Conservation (phyloP, 345 rosid genomes). For the Pseudoturritis turrita region DNA sequence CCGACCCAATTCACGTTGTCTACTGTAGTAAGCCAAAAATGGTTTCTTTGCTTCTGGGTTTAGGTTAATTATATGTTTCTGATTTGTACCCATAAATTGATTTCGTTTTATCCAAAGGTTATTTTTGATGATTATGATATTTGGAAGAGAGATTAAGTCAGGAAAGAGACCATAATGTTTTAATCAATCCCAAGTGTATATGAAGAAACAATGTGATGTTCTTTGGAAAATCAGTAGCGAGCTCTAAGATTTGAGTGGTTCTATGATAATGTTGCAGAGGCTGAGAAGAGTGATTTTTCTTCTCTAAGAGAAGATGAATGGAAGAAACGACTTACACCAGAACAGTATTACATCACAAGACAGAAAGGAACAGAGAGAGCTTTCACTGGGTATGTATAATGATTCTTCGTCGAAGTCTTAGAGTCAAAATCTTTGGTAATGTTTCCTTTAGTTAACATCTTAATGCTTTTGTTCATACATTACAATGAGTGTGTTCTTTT, state of each 20-base stretch:
- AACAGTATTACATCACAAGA: constrained; percentile 73
- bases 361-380: constrained; percentile 94
- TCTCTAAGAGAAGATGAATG: constrained; percentile 58
- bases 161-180: not conserved
- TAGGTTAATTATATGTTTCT: too few species aligned
- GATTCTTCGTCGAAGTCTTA: not conserved
- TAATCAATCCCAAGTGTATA: too few species aligned
- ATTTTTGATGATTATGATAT: not conserved
- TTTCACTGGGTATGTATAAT: constrained; percentile 62
- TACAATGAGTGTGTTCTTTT: not conserved
- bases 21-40: not conserved
- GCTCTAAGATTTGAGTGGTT: not conserved
- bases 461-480: not conserved
- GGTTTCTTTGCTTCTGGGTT: not conserved
- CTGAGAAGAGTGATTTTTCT: constrained; percentile 38
- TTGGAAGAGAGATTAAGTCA: not conserved
- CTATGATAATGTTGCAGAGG: constrained; percentile 24
- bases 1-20: not conserved
- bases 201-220: too few species aligned
- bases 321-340: constrained; percentile 65
- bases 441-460: not conserved
- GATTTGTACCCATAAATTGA: not conserved
- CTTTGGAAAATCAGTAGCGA: not conserved
- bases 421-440: not conserved
- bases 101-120: not conserved